phyloP scores from a whole-genome alignment of 345 rosid genomes.

The Punica granatum region DNA sequence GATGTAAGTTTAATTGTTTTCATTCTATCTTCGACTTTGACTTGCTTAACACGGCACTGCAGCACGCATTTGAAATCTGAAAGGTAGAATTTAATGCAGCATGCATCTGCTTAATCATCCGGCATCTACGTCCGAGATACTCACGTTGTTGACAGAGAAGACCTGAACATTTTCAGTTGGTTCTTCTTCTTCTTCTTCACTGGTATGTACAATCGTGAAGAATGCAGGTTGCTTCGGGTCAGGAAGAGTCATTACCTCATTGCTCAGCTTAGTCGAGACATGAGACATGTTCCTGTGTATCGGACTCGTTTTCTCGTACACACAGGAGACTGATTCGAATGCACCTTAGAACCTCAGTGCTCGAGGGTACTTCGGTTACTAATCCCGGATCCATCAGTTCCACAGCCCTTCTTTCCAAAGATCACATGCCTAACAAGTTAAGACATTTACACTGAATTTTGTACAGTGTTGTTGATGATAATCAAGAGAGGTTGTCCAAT shows the following conservation, averaged over 20 bases:
- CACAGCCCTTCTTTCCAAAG: slow-evolving; percentile 9
- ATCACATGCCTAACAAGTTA: slow-evolving; percentile 8
- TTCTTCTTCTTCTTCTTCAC: not conserved
- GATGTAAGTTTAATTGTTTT: not conserved
- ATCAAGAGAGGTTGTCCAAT: not conserved
- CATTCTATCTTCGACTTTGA: not conserved
- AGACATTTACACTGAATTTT: not conserved
- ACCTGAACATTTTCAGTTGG: not conserved
- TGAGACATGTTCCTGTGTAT: slow-evolving; percentile 16
- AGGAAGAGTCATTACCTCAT: not conserved
- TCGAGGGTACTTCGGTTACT: not conserved
- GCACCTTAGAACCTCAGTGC: not conserved
- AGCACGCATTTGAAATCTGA: not conserved
- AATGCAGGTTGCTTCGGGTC: not conserved
- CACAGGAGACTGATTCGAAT: slow-evolving; percentile 14
- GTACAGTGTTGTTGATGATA: not conserved
- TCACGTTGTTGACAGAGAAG: not conserved
- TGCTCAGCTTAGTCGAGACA: slow-evolving; percentile 16
- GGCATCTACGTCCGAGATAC: not conserved
- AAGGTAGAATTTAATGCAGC: too few species aligned
- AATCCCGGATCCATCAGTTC: not conserved
- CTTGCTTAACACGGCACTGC: not conserved
- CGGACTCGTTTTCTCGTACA: slow-evolving; percentile 16
- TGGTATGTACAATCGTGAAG: not conserved
- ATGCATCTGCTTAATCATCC: too few species aligned